Conservation (phyloP, 2,329 filamentous ascomycete genomes). For the Colletotrichum lini region DNA sequence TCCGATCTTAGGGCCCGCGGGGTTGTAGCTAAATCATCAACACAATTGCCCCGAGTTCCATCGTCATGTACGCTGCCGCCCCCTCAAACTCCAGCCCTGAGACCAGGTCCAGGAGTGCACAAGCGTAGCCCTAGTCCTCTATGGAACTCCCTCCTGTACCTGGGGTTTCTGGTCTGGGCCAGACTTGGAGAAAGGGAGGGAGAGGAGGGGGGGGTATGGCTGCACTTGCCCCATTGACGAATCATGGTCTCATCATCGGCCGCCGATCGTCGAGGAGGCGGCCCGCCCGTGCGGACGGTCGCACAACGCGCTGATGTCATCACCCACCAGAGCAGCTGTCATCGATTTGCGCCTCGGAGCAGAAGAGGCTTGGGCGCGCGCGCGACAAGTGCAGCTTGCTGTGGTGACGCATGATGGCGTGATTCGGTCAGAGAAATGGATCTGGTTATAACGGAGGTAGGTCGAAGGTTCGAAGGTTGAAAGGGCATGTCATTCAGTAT, state of each 20-base stretch:
- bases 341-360: conserved; percentile 38
- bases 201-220: not conserved
- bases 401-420: conserved; percentile 38
- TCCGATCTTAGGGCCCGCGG: not conserved
- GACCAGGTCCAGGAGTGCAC: too few relatives aligned
- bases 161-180: not conserved
- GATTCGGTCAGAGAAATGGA: conserved; percentile 20
- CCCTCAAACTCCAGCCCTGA: not conserved
- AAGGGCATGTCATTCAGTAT: too few relatives aligned
- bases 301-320: conserved; percentile 42
- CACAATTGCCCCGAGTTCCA: not conserved
- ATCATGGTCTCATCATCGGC: conserved; percentile 39
- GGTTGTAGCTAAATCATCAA: not conserved
- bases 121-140: not conserved
- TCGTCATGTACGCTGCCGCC: not conserved
- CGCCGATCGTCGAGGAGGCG: conserved; percentile 24
- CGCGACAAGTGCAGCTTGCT: not conserved
- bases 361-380: not conserved
- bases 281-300: conserved; percentile 4
- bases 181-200: not conserved
- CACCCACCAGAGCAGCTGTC: conserved; percentile 35
- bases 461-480: too few relatives aligned
- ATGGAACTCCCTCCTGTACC: not conserved
- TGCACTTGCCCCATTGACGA: conserved; percentile 25
- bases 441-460: conserved; percentile 13